These are phyloP conservation scores for Cladosporium phlei DNA, from an alignment of 2,329 filamentous ascomycete genomes.

Conservation along the genomic window DNA sequence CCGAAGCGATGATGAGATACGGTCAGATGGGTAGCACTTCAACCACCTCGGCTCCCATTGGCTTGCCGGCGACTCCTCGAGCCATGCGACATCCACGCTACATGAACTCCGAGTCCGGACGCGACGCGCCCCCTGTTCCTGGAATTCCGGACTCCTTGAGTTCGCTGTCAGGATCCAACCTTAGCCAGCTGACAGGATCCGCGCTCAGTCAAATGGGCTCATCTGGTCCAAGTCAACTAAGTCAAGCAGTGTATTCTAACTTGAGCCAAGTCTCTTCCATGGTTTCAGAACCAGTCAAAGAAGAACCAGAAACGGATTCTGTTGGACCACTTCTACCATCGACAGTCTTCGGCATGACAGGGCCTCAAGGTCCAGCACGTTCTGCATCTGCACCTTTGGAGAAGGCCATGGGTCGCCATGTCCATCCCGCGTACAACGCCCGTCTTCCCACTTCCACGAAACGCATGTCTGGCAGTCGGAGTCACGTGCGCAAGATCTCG, in stretches of 20 bases:
- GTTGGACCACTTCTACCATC: slow-evolving; percentile 45
- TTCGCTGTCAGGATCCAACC: slow-evolving; percentile 28
- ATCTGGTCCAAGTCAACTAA: slow-evolving; percentile 27
- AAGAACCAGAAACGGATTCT: slow-evolving; percentile 33
- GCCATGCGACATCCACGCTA: slow-evolving; percentile 81
- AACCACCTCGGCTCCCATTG: slow-evolving; percentile 56
- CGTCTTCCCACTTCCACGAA: slow-evolving; percentile 28
- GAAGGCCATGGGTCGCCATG: slow-evolving; percentile 26
- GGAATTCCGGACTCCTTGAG: slow-evolving; percentile 50
- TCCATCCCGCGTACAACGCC: slow-evolving; percentile 33
- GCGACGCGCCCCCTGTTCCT: slow-evolving; percentile 51
- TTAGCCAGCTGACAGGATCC: slow-evolving; percentile 28
- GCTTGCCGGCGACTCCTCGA: slow-evolving; percentile 84
- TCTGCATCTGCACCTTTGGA: slow-evolving; percentile 48
- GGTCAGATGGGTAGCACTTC: slow-evolving; percentile 36
- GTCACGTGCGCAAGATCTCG: slow-evolving; percentile 41
- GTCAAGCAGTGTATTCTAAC: slow-evolving; percentile 25
- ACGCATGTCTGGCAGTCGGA: slow-evolving; percentile 35
- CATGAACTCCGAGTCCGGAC: slow-evolving; percentile 52
- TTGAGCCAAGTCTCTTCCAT: slow-evolving; percentile 24
- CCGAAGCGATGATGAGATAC: slow-evolving; percentile 42
- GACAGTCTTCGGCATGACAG: slow-evolving; percentile 43
- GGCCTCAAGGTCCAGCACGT: slow-evolving; percentile 32
- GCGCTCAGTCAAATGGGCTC: slow-evolving; percentile 12
- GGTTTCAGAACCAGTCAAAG: slow-evolving; percentile 31